phyloP scores from a whole-genome alignment of 768 basidiomycete species.

The Trametes sanguinea region DNA sequence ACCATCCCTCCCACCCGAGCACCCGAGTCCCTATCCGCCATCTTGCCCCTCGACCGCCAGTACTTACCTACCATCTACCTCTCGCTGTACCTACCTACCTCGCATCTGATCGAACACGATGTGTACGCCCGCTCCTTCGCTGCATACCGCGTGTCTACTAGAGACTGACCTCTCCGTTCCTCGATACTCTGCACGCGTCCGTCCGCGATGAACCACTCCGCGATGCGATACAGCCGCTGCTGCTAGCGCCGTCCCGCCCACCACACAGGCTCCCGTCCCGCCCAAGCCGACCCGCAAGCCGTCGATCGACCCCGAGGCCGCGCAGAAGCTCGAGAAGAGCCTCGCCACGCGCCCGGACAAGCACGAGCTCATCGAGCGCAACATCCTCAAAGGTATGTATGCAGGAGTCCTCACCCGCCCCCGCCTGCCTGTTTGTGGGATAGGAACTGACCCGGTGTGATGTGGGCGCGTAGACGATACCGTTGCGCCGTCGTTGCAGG shows the following conservation, averaged over 20 bases:
- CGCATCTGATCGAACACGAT: not conserved
- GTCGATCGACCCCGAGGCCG: slow-evolving; percentile 38
- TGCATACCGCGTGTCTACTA: not conserved
- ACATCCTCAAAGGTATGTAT: slow-evolving; percentile 64
- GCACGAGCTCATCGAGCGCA: slow-evolving; percentile 62
- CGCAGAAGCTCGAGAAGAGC: slow-evolving; percentile 53
- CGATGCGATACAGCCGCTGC: not conserved
- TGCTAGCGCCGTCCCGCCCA: not conserved
- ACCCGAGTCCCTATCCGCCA: not conserved
- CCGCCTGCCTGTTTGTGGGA: not conserved
- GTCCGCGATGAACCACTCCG: too few species aligned
- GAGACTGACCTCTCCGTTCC: not conserved
- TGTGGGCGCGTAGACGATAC: slow-evolving; percentile 51
- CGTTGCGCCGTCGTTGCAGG: slow-evolving; percentile 61
- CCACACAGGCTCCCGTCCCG: slow-evolving; percentile 1
- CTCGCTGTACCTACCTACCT: too few species aligned
- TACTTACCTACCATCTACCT: too few species aligned
- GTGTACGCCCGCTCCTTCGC: slow-evolving; percentile 1
- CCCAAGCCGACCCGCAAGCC: slow-evolving; percentile 28
- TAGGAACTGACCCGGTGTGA: too few species aligned
- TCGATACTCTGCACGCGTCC: not conserved
- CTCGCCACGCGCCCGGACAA: slow-evolving; percentile 58
- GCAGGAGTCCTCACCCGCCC: not conserved
- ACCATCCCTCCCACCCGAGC: not conserved
- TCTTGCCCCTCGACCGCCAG: not conserved